Base-by-base conservation (phyloP, 345 rosid genomes). In the Sisymbrium irio region DNA sequence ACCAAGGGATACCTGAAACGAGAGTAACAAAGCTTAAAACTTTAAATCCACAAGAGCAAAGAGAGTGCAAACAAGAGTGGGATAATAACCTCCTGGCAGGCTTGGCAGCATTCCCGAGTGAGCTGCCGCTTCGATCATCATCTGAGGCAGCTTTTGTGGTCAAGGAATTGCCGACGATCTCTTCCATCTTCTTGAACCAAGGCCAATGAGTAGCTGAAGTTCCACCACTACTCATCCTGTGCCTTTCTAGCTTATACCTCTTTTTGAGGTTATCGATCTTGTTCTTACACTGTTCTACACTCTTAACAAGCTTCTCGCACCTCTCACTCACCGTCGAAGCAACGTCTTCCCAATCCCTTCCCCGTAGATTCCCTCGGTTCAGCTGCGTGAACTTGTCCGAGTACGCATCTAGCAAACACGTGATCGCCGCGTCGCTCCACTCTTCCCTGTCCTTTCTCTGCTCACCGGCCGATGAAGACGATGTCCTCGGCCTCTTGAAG, bases 291-390 rank as follows among this genome's bases (percentile, higher is more conserved):
- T 89, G 89, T 80, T 88, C 94, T 70, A 88, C 89, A 66, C 88
- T 88, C 82, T 82, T 80, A 14, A 74, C 82, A 75, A 85, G 87
- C 80, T 91, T 87, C 6, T 82, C 91, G 39, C 86, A 81, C 67
- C 92, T 72, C 84, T 85, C 94, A 41, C 84, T 87, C 78, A 93
- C 97, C 4, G 83, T 64, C 47, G 84, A 80, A 11, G 97, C 98
- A 67, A 93, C 98, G 71, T 87, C 96, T 81, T 93, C 98, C 98
- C 98, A 93, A 53, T 91, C 97, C 57, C 97, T 84, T 19, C 98
- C 98, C 17, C 96, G 72, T 72, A 93, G 66, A 79, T 91, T 91
- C 82, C 97, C 98, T 45, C 89, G 58, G 47, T 91, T 93, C 73
- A 93, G 81, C 81, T 89, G 89, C 60, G 78, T 82, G 63, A 85